phyloP scores from a whole-genome alignment of 1,139 yeast genomes.

The Suhomyces guaymorum region DNA sequence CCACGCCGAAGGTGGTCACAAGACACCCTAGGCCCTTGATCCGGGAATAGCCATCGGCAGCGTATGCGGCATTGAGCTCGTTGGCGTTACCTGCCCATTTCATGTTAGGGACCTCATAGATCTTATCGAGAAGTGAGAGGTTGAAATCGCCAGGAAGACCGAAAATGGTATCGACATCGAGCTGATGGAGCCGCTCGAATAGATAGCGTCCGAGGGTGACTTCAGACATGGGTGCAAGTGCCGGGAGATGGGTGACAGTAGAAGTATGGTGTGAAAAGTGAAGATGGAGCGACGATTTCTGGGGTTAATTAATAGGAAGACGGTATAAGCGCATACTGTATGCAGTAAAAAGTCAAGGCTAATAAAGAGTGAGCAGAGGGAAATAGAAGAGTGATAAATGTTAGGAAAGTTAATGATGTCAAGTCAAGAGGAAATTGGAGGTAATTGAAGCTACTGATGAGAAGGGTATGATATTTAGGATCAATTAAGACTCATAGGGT shows the following conservation, averaged over 20 bases:
- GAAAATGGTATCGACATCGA: conserved; percentile 64
- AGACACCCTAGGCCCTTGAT: conserved; percentile 58
- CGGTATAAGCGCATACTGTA: conserved; percentile 5
- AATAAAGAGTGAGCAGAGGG: no score
- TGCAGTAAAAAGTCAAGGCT: not conserved
- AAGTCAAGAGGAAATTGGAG: no score
- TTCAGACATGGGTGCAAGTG: conserved; percentile 12
- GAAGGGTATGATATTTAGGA: no score
- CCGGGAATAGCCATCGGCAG: conserved; percentile 72
- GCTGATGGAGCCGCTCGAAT: conserved; percentile 61
- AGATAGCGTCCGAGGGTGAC: conserved; percentile 61
- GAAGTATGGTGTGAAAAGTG: no score
- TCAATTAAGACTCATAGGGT: no score
- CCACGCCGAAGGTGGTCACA: conserved; percentile 70
- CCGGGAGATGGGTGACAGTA: no score
- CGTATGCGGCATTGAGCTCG: conserved; percentile 70
- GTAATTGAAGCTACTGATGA: no score
- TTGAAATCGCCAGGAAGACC: conserved; percentile 86
- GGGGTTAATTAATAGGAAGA: no score
- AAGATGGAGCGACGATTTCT: no score
- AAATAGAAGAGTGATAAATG: no score
- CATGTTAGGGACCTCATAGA: conserved; percentile 54
- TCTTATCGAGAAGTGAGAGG: conserved; percentile 63
- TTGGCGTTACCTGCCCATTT: conserved; percentile 71
- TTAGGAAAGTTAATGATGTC: no score